These are phyloP conservation scores for Amanita exitialis DNA, from an alignment of 768 basidiomycete species.

Conservation along the genomic window DNA sequence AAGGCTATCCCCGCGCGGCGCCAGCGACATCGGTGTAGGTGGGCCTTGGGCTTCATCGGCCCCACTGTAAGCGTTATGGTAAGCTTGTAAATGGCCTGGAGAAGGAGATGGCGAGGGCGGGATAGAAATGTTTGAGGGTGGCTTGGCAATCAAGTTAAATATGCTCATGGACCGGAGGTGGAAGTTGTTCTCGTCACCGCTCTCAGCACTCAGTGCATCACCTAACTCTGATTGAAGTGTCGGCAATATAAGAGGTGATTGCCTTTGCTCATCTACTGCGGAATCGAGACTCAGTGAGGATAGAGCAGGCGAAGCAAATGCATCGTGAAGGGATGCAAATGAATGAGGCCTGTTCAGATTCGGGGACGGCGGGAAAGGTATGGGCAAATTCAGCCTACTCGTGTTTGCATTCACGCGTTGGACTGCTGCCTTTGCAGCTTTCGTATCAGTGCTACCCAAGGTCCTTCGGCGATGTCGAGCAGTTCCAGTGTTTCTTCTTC, in stretches of 20 bases:
- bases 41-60: background rate
- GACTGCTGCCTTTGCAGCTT: background rate
- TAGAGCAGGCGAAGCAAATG: slow-evolving; percentile 17
- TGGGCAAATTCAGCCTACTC: background rate
- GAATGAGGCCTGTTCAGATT: slow-evolving; percentile 2
- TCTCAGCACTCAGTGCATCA: slow-evolving; percentile 37
- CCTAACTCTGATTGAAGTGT: slow-evolving; percentile 54
- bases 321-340: slow-evolving; percentile 1
- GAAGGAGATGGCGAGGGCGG: slow-evolving; percentile 28
- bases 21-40: slow-evolving; percentile 6
- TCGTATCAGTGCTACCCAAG: slow-evolving; percentile 1
- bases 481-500: background rate
- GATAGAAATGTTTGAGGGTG: slow-evolving; percentile 19
- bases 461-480: slow-evolving; percentile 5
- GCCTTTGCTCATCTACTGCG: background rate
- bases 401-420: background rate
- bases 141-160: slow-evolving; percentile 26
- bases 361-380: slow-evolving; percentile 6
- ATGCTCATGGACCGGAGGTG: slow-evolving; percentile 49
- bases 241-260: slow-evolving; percentile 6
- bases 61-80: background rate
- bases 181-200: slow-evolving; percentile 22
- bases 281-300: slow-evolving; percentile 20
- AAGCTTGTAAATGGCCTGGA: slow-evolving; percentile 8
- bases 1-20: slow-evolving; percentile 2